Conservation (phyloP, 345 rosid genomes). For the Melaleuca quinquenervia region DNA sequence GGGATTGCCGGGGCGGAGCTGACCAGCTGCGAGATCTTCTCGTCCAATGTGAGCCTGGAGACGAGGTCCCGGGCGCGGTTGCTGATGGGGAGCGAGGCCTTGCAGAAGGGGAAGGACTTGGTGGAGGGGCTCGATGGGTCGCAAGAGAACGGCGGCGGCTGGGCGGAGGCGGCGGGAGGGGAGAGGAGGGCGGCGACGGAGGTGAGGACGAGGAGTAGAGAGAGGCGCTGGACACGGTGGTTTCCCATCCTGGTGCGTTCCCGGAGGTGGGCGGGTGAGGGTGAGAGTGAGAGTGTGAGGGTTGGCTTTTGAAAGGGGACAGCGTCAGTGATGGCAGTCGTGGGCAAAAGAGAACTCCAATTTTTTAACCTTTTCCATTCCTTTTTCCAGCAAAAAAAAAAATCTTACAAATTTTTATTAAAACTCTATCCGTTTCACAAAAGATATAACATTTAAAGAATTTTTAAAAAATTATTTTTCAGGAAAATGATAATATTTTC, state of each 20-base stretch:
- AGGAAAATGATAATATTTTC: too few relatives aligned
- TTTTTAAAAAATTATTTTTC: too few relatives aligned
- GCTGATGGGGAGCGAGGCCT: constrained; percentile 36
- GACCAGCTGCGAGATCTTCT: constrained; percentile 72
- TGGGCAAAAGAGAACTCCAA: neutral
- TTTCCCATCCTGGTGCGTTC: neutral
- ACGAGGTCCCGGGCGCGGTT: constrained; percentile 63
- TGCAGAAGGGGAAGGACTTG: constrained; percentile 39
- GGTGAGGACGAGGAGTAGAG: neutral
- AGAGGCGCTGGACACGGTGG: neutral
- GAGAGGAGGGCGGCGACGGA: neutral
- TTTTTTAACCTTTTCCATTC: neutral
- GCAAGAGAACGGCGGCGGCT: constrained; percentile 48
- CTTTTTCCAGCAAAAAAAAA: neutral
- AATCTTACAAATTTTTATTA: too few relatives aligned
- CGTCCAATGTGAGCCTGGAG: constrained; percentile 58
- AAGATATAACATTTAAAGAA: too few relatives aligned
- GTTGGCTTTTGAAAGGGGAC: neutral
- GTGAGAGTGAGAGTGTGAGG: accelerated
- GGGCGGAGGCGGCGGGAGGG: neutral
- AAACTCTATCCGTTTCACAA: too few relatives aligned
- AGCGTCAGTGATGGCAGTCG: neutral
- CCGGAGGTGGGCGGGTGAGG: neutral
- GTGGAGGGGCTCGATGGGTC: constrained; percentile 38
- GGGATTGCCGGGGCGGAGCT: constrained; percentile 64